Base-by-base conservation (phyloP, 2,329 filamentous ascomycete genomes). In the Botrytis galanthina region DNA sequence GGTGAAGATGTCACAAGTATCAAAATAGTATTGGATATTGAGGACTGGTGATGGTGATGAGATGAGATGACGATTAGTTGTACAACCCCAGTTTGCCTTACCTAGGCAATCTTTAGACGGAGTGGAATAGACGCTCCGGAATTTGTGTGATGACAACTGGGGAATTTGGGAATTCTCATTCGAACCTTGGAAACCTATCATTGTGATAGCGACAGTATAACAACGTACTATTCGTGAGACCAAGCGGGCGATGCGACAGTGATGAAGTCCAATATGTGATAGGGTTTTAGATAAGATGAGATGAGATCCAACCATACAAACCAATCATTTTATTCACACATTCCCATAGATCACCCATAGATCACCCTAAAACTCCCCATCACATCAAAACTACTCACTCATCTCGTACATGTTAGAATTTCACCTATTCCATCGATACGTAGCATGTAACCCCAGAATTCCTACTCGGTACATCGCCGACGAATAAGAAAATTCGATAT, bases 261-360 rank as follows among this genome's bases (percentile, higher is more conserved):
- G 26, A 68, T 22, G 64, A 14, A 35, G 48, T 54, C 26, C 26
- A 42, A 29, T 54, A 57, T 68, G n/a, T 54, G 35, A 68, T 57
- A 42, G 48, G 46, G 66, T 48, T 68, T 42, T 8, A 57, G 66
- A 68, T 68, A 68, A 68, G 66, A 68, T 68, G 48, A 68, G 66
- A 68, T 68, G 66, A 68, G 66, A 68, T 68, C 26, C 9, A 42
- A 42, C 22, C 37, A 54, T 57, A 8, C 2, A 26, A 42, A 39
- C 48, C 66, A 68, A 68, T 67, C 44, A 51, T n/a, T 35, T 20
- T 8, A 48, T 14, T 10, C 63, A 48, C 42, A 60, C 20, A 35
- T 60, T 60, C 35, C 35, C 26, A n/a, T 39, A 18, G n/a, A 57
- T 57, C 51, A 18, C 51, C 51, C 51, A 26, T 26, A 51, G 46